These are phyloP conservation scores for Dorcoceras hygrometricum DNA, from an alignment of 257 asterid species.

Conservation along the genomic window DNA sequence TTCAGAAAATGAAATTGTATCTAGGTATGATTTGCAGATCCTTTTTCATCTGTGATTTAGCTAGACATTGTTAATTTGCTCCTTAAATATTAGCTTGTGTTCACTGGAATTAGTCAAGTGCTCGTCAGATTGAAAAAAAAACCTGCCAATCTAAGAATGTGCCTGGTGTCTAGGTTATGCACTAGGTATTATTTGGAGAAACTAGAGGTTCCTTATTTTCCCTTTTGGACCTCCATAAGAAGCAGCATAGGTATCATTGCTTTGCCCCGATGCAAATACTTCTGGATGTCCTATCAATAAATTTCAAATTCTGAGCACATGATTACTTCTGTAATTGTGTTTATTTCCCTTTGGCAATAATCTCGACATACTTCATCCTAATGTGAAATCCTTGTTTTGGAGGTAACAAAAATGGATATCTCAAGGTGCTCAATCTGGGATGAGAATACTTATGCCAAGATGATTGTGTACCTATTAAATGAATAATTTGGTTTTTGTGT, in stretches of 20 bases:
- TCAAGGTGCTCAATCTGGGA: neutral
- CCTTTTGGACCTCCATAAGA: neutral
- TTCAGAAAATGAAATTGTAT: neutral
- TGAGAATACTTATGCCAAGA: neutral
- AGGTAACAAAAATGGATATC: neutral
- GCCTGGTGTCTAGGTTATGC: neutral
- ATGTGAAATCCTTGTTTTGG: neutral
- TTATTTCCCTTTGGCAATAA: neutral
- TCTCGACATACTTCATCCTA: neutral
- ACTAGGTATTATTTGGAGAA: too few species aligned
- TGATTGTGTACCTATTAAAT: neutral
- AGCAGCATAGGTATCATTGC: neutral
- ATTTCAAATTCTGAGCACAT: neutral
- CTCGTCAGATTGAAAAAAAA: neutral
- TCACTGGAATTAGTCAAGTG: neutral
- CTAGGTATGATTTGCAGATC: neutral
- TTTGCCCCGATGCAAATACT: neutral
- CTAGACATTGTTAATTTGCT: neutral
- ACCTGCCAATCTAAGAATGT: neutral
- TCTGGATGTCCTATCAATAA: neutral
- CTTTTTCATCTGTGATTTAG: neutral
- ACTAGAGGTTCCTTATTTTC: neutral
- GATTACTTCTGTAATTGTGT: neutral
- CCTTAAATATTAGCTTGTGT: neutral
- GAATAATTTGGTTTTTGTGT: slow-evolving; percentile 17